phyloP scores from a whole-genome alignment of 2,329 filamentous ascomycete genomes.

The Alternaria infectoria region DNA sequence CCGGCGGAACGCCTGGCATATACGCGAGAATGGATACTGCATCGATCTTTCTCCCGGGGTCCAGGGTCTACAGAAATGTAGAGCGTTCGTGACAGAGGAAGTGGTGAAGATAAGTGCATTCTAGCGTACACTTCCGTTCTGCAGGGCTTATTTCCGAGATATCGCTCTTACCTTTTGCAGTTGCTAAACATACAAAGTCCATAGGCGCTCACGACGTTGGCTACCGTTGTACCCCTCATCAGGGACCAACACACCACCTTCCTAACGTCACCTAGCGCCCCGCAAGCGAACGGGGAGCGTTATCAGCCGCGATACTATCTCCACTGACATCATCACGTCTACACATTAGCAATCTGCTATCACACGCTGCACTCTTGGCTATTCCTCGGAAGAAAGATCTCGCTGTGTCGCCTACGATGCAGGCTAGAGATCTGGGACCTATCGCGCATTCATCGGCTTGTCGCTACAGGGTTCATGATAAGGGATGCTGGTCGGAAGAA shows the following conservation, averaged over 20 bases:
- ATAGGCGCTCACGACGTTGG: not conserved
- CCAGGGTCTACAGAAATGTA: not conserved
- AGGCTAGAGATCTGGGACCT: slow-evolving; percentile 1
- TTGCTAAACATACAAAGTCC: not conserved
- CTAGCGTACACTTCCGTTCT: not conserved
- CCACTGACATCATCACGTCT: slow-evolving; percentile 2
- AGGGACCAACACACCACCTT: slow-evolving; percentile 7
- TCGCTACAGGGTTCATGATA: slow-evolving; percentile 7
- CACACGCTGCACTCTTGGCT: not conserved
- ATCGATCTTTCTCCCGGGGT: not conserved
- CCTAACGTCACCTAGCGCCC: slow-evolving; percentile 11
- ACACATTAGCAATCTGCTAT: not conserved
- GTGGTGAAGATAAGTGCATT: not conserved
- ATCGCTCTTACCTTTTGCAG: not conserved
- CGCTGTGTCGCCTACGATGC: not conserved
- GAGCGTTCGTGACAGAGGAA: not conserved
- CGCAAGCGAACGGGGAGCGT: not conserved
- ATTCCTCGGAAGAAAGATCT: not conserved
- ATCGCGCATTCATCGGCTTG: not conserved
- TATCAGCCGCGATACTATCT: slow-evolving; percentile 5
- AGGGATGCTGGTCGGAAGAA: not conserved
- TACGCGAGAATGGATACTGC: not conserved
- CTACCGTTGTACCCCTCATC: not conserved
- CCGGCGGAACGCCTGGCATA: not conserved
- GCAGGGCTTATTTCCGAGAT: not conserved